Evolutionary conservation across 768 basidiomycete genomes (phyloP).

Genomic region (Cystobasidium ongulense): DNA sequence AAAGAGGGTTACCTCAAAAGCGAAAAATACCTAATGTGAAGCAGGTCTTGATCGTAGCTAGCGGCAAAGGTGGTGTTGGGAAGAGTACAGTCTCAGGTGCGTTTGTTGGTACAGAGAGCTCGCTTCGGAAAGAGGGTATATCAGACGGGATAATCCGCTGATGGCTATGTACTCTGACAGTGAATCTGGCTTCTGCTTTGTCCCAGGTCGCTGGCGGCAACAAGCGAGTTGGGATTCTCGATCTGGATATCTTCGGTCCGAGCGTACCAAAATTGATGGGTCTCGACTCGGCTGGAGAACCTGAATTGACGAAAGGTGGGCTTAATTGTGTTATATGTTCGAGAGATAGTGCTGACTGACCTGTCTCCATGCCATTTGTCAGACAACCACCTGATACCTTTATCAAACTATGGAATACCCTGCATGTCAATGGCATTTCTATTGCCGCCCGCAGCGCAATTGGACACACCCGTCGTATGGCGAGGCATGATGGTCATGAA

Average conservation of each 20-base stretch:
- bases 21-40: conserved; percentile 56
- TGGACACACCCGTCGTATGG: conserved; percentile 83
- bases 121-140: no score
- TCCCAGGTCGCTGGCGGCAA: conserved; percentile 49
- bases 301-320: conserved; percentile 63
- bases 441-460: conserved; percentile 52
- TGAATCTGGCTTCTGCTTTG: conserved; percentile 71
- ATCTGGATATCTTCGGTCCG: conserved; percentile 93
- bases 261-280: conserved; percentile 81
- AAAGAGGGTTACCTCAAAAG: conserved; percentile 47
- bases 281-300: conserved; percentile 67
- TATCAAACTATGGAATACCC: conserved; percentile 77
- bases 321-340: conserved; percentile 12
- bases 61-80: conserved; percentile 91
- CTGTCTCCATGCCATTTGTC: neutral
- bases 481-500: conserved; percentile 97
- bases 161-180: conserved; percentile 46
- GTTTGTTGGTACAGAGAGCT: no score
- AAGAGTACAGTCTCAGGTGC: conserved; percentile 86
- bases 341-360: neutral
- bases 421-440: conserved; percentile 98
- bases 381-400: conserved; percentile 72
- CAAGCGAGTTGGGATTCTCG: conserved; percentile 72
- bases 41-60: conserved; percentile 73
- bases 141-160: no score